A percentile compares a stretch with the other conserved stretches of the same genome.
Evolutionary conservation across 2,329 filamentous ascomycete species (phyloP).

Genomic region (Septoria petroselini): DNA sequence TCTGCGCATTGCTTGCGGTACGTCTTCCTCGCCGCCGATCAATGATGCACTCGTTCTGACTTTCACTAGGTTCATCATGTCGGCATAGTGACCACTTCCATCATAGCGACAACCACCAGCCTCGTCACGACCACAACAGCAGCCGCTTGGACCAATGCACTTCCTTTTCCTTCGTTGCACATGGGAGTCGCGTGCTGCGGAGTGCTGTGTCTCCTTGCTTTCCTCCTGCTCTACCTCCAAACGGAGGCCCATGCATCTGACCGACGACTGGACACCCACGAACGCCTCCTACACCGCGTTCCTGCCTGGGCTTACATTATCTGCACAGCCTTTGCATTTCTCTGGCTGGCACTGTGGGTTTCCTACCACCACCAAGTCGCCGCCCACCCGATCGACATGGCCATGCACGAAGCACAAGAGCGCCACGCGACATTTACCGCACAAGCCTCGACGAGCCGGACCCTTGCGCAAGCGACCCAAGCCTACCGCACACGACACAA

Average conservation of each 20-base stretch:
- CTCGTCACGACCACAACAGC: slow-evolving; percentile 36
- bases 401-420: slow-evolving; percentile 51
- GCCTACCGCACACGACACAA: slow-evolving; percentile 54
- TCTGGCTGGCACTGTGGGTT: slow-evolving; percentile 43
- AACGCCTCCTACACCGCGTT: slow-evolving; percentile 20
- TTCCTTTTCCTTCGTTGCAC: slow-evolving; percentile 33
- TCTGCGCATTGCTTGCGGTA: slow-evolving; percentile 34
- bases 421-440: slow-evolving; percentile 51
- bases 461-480: slow-evolving; percentile 49
- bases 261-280: slow-evolving; percentile 1
- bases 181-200: slow-evolving; percentile 28
- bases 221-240: slow-evolving; percentile 35
- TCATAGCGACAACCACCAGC: slow-evolving; percentile 41
- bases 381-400: slow-evolving; percentile 55
- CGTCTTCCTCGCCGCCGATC: slow-evolving; percentile 15
- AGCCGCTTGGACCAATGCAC: slow-evolving; percentile 36
- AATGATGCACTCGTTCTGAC: slow-evolving; percentile 1
- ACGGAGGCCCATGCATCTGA: slow-evolving; percentile 21
- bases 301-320: slow-evolving; percentile 38
- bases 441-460: slow-evolving; percentile 49
- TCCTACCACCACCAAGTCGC: slow-evolving; percentile 42
- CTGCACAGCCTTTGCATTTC: slow-evolving; percentile 43
- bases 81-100: slow-evolving; percentile 41
- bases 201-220: slow-evolving; percentile 29
- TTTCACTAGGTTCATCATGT: slow-evolving; percentile 41